phyloP scores from a whole-genome alignment of 805 yeast species.

The Metschnikowia borealis region DNA sequence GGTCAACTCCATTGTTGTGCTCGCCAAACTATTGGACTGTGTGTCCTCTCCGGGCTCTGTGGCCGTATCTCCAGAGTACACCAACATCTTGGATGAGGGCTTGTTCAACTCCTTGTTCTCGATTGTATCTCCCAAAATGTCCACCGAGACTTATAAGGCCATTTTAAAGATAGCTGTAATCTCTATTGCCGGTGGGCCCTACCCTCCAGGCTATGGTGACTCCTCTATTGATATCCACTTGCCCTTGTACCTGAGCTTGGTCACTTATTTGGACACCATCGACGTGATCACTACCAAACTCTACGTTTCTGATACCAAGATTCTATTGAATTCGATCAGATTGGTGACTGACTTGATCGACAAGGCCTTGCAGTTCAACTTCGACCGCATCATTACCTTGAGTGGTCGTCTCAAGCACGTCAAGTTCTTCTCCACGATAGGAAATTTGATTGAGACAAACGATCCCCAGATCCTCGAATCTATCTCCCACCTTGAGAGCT shows the following conservation, averaged over 20 bases:
- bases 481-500: conserved; percentile 27
- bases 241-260: conserved; percentile 35
- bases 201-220: conserved; percentile 28
- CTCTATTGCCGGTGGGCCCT: conserved; percentile 42
- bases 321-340: conserved; percentile 40
- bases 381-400: conserved; percentile 41
- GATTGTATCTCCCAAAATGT: conserved; percentile 39
- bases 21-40: conserved; percentile 49
- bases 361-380: conserved; percentile 39
- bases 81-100: conserved; percentile 34
- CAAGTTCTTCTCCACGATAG: conserved; percentile 43
- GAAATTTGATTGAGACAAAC: conserved; percentile 37
- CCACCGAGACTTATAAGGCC: conserved; percentile 44
- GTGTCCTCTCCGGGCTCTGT: conserved; percentile 30
- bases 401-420: conserved; percentile 46
- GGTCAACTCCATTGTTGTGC: conserved; percentile 49
- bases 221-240: conserved; percentile 32
- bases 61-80: conserved; percentile 35
- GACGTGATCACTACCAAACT: conserved; percentile 41
- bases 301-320: conserved; percentile 41
- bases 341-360: conserved; percentile 43
- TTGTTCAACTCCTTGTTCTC: conserved; percentile 40
- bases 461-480: conserved; percentile 31
- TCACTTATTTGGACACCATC: conserved; percentile 38
- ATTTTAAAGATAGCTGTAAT: conserved; percentile 41